Base-by-base conservation (phyloP, 2,329 filamentous ascomycete genomes). In the Mariannaea sp. region DNA sequence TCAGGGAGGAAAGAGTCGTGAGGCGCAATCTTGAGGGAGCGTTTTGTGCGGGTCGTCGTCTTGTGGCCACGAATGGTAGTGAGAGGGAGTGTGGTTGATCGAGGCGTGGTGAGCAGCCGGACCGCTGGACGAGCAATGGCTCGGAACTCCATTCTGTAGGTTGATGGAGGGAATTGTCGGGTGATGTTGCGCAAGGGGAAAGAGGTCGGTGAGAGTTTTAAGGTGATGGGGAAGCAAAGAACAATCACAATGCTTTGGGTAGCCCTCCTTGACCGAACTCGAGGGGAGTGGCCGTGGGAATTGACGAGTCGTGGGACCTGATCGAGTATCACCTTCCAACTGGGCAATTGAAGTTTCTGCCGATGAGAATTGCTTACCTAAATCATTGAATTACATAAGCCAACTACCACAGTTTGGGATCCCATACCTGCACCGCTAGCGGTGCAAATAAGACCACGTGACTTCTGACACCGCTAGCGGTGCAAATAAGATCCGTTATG, bases 1-100 rank as follows among this genome's bases (percentile, higher is more conserved):
- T 67, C 72, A 59, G 68, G 74, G 33, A 83, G 72, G 71, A 87
- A 87, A 60, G 82, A 83, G 30, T 79, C 73, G 73, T 87, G 82
- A 42, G 84, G 83, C 10, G 79, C 72, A 62, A 87, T 77, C 66
- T 83, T 85, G 65, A 85, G 78, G 40, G 77, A 72, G 51, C 79
- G 78, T 71, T 82, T 83, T 36, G 80, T 83, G 50, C 82, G 80
- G 46, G 75, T 69, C 3, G 77, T 71, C 24, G 80, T 80, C 66
- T 84, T 77, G 70, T 81, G 75, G 42, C 80, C 71, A 55, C 75
- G 74, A 49, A 63, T 62, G 45, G 67, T 33, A 49, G 62, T 55
- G 43, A 69, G 51, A 44, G 66, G 66, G 44, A 64, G 58, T 36
- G 27, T 46, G 13, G 62, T 57, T 49, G 58, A 46, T 52, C 62